phyloP scores from a whole-genome alignment of 177 flowering plant genomes.

The Vitis hybrid region DNA sequence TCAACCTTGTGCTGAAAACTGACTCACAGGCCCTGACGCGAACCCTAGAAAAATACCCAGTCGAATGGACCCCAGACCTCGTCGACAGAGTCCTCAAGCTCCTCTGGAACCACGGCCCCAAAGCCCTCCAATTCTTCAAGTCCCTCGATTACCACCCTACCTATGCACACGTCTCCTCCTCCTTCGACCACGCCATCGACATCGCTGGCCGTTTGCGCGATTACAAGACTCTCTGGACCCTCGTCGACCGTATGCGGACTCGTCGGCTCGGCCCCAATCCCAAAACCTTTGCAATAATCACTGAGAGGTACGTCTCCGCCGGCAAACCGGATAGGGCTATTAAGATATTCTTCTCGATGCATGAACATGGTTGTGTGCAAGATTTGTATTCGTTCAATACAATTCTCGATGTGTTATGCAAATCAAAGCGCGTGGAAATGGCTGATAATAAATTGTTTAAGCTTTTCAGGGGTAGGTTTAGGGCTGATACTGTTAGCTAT shows the following conservation, averaged over 20 bases:
- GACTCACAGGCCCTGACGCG: slow-evolving; percentile 26
- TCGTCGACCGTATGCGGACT: slow-evolving; percentile 54
- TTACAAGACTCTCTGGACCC: slow-evolving; percentile 53
- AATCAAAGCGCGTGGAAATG: slow-evolving; percentile 65
- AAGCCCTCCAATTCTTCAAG: slow-evolving; percentile 75
- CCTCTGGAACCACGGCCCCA: slow-evolving; percentile 88
- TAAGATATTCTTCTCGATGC: slow-evolving; percentile 72
- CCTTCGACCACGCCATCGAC: slow-evolving; percentile 83
- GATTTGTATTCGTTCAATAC: slow-evolving; percentile 73
- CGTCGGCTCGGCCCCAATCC: slow-evolving; percentile 58
- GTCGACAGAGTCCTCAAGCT: slow-evolving; percentile 63
- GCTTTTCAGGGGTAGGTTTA: slow-evolving; percentile 50
- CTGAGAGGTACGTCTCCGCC: slow-evolving; percentile 66
- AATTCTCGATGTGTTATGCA: slow-evolving; percentile 69
- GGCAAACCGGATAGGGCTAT: slow-evolving; percentile 78
- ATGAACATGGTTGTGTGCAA: slow-evolving; percentile 63
- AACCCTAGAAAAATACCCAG: slow-evolving; percentile 20
- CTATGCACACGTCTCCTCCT: slow-evolving; percentile 52
- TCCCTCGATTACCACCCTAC: slow-evolving; percentile 44
- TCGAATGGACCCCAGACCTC: slow-evolving; percentile 54
- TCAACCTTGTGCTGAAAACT: slow-evolving; percentile 37
- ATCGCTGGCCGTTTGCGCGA: slow-evolving; percentile 72
- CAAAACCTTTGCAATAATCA: slow-evolving; percentile 68
- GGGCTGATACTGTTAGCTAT: slow-evolving; percentile 68
- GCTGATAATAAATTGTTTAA: slow-evolving; percentile 62